Conservation (phyloP, 1,284 basidiomycete species). For the Melampsora americana region DNA sequence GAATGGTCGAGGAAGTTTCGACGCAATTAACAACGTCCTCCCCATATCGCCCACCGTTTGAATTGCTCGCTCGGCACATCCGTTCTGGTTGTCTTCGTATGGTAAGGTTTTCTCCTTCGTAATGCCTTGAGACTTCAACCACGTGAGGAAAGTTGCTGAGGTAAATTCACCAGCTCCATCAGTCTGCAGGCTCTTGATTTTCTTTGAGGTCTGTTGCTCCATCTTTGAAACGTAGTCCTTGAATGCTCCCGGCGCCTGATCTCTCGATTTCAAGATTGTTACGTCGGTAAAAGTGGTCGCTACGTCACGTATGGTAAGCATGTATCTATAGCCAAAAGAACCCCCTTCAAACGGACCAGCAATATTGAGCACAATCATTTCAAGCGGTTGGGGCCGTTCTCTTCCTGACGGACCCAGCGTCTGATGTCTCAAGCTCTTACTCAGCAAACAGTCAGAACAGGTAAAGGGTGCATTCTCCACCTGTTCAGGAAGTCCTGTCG, state of each 20-base stretch:
- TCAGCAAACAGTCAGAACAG: no score
- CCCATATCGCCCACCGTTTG: not conserved
- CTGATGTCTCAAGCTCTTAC: no score
- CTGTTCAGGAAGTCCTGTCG: not conserved
- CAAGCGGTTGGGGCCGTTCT: no score
- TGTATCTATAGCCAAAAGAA: not conserved
- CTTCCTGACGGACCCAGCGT: no score
- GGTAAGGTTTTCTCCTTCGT: not conserved
- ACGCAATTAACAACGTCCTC: not conserved
- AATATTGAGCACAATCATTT: not conserved
- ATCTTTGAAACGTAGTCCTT: not conserved
- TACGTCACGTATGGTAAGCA: not conserved
- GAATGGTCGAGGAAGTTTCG: not conserved
- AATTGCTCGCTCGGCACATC: not conserved
- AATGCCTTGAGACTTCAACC: not conserved
- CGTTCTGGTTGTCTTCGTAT: slow-evolving; percentile 10
- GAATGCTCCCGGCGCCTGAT: no score
- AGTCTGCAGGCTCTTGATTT: not conserved
- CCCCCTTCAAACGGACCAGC: slow-evolving; percentile 13
- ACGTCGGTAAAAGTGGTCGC: not conserved
- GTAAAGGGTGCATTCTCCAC: not conserved
- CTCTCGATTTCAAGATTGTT: not conserved
- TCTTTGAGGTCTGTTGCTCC: not conserved
- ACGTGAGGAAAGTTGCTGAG: not conserved
- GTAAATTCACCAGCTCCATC: not conserved